These are phyloP conservation scores for Huntiella abstrusa DNA, from an alignment of 2,329 filamentous ascomycete species.

Conservation along the genomic window DNA sequence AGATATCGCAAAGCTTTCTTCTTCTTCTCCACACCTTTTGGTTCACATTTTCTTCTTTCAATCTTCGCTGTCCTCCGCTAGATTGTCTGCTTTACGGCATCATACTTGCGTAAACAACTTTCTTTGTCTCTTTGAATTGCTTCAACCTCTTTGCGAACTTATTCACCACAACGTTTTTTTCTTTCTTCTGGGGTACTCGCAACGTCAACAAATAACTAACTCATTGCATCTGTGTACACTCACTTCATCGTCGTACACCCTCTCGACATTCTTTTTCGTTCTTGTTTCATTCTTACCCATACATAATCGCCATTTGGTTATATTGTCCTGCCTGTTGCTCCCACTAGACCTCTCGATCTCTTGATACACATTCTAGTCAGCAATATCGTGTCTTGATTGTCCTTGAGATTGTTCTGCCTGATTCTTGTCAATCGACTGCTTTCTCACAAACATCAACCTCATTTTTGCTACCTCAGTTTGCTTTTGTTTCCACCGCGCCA, in stretches of 20 bases:
- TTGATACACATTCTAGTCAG: neutral
- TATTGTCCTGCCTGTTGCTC: conserved; percentile 2
- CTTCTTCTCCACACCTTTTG: neutral
- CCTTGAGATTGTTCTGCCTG: neutral
- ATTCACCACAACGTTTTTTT: neutral
- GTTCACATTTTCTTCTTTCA: conserved; percentile 1
- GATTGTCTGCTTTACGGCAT: neutral
- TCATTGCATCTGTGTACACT: neutral
- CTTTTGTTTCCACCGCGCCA: conserved; percentile 6
- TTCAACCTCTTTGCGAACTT: conserved; percentile 4
- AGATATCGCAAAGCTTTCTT: conserved; percentile 6
- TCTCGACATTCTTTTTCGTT: conserved; percentile 12
- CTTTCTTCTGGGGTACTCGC: neutral
- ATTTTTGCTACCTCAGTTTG: neutral
- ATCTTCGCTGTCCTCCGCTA: neutral
- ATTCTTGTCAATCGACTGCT: conserved; percentile 1
- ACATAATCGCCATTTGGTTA: conserved; percentile 9
- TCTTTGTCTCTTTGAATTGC: conserved; percentile 3
- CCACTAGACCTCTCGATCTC: too few species aligned
- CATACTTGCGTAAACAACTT: conserved; percentile 1
- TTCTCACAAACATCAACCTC: conserved; percentile 2
- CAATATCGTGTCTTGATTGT: neutral
- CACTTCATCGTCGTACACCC: conserved; percentile 14
- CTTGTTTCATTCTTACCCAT: conserved; percentile 10
- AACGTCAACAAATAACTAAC: neutral